These are phyloP conservation scores for Dispira simplex DNA, from an alignment of 192 early-diverging fungal genomes.

Conservation along the genomic window DNA sequence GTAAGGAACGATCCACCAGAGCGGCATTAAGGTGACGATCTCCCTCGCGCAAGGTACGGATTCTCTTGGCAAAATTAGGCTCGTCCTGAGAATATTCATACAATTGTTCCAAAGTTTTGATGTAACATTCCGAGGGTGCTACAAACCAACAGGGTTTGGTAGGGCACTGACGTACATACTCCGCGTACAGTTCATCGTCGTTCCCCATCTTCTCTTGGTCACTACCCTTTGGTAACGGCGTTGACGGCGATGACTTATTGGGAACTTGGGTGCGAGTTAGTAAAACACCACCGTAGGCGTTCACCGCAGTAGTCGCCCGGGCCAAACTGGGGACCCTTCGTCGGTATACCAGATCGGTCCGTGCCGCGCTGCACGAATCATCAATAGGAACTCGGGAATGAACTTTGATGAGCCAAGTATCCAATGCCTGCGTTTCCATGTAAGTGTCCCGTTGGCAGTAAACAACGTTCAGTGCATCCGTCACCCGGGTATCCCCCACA, in stretches of 20 bases:
- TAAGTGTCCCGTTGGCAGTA: too few relatives aligned
- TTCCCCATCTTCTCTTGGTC: not conserved
- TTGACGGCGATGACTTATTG: not conserved
- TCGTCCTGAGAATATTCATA: too few relatives aligned
- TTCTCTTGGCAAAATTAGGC: too few relatives aligned
- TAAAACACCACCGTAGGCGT: not conserved
- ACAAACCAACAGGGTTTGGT: not conserved
- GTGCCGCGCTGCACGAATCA: not conserved
- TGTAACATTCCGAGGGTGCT: slow-evolving; percentile 1
- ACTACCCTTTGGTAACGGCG: not conserved
- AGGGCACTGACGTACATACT: not conserved
- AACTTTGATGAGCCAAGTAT: not conserved
- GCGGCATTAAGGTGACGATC: not conserved
- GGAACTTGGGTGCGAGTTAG: not conserved
- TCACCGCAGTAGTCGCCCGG: slow-evolving; percentile 1
- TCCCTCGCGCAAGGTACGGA: too few relatives aligned
- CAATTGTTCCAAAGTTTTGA: too few relatives aligned
- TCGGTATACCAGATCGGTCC: slow-evolving; percentile 1
- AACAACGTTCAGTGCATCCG: too few relatives aligned
- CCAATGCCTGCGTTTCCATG: too few relatives aligned
- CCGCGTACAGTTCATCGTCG: not conserved
- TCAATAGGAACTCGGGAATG: not conserved
- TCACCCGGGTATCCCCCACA: too few relatives aligned
- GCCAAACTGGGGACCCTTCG: not conserved
- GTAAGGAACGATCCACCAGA: not conserved